Percentiles rank a stretch among this genome's conserved stretches.
These are phyloP conservation scores for Pleurotus tuoliensis DNA, from an alignment of 768 basidiomycete genomes.

Conservation along the genomic window DNA sequence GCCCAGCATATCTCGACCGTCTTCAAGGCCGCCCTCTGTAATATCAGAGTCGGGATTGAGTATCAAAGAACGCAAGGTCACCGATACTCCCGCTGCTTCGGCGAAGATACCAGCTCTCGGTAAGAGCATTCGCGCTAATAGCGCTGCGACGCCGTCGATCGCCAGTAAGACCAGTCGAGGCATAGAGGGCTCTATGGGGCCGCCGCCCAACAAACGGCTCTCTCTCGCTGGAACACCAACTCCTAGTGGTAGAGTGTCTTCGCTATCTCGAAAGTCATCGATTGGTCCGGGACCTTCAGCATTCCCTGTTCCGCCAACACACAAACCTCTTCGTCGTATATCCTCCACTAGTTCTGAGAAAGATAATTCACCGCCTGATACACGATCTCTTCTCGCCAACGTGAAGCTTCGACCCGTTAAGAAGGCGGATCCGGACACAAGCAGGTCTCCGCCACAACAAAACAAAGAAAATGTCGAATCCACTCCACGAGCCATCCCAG, in stretches of 20 bases:
- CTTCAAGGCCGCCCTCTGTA: slow-evolving; percentile 58
- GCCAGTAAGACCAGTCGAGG: slow-evolving; percentile 17
- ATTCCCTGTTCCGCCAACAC: slow-evolving; percentile 25
- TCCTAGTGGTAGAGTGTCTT: slow-evolving; percentile 28
- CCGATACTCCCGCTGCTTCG: slow-evolving; percentile 28
- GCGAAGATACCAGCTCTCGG: slow-evolving; percentile 39
- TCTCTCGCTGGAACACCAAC: slow-evolving; percentile 38
- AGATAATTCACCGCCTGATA: background rate
- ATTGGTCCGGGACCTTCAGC: slow-evolving; percentile 20
- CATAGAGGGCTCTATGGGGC: slow-evolving; percentile 47
- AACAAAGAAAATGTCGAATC: slow-evolving; percentile 8
- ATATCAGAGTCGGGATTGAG: slow-evolving; percentile 47
- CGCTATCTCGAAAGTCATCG: slow-evolving; percentile 28
- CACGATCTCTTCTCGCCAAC: background rate
- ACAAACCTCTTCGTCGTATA: slow-evolving; percentile 25
- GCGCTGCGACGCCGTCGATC: slow-evolving; percentile 19
- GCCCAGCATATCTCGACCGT: slow-evolving; percentile 46
- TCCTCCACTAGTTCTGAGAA: slow-evolving; percentile 23
- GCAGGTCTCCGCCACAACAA: background rate
- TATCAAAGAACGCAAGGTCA: slow-evolving; percentile 34
- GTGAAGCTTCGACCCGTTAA: slow-evolving; percentile 5
- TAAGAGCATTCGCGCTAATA: slow-evolving; percentile 48
- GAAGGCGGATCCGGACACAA: background rate
- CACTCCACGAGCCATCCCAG: background rate
- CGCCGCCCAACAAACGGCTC: slow-evolving; percentile 35